These are phyloP conservation scores for Mycena vulgaris DNA, from an alignment of 768 basidiomycete genomes.

Conservation along the genomic window DNA sequence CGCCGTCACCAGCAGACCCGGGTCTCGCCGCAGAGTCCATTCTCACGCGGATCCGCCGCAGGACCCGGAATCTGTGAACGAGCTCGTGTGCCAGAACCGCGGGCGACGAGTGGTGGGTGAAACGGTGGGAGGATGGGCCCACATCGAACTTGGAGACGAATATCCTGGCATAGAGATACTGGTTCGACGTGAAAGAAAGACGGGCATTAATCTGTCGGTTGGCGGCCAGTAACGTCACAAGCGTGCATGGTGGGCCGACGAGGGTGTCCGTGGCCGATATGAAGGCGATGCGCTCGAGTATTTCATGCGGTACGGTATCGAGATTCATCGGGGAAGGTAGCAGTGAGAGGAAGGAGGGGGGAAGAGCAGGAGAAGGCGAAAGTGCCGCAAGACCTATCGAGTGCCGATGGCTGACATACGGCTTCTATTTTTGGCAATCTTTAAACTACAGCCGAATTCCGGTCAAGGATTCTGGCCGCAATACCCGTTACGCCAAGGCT, in stretches of 20 bases:
- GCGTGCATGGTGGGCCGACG: slow-evolving; percentile 73
- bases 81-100: slow-evolving; percentile 73
- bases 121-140: slow-evolving; percentile 62
- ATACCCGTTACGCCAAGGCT: neutral
- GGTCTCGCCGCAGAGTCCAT: slow-evolving; percentile 52
- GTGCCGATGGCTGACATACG: slow-evolving; percentile 26
- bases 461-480: neutral
- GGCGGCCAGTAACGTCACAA: slow-evolving; percentile 70
- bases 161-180: slow-evolving; percentile 81
- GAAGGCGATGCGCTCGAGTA: slow-evolving; percentile 85
- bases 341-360: slow-evolving; percentile 27
- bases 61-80: slow-evolving; percentile 67
- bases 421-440: slow-evolving; percentile 15
- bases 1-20: slow-evolving; percentile 44
- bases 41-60: slow-evolving; percentile 70
- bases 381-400: slow-evolving; percentile 17
- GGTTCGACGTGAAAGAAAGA: slow-evolving; percentile 69
- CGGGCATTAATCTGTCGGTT: slow-evolving; percentile 64
- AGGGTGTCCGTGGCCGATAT: slow-evolving; percentile 67
- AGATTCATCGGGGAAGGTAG: slow-evolving; percentile 47
- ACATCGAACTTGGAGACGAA: slow-evolving; percentile 80
- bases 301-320: slow-evolving; percentile 77
- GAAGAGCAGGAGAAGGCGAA: slow-evolving; percentile 16
- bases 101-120: slow-evolving; percentile 58
- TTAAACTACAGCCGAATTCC: slow-evolving; percentile 3